phyloP scores from a whole-genome alignment of 768 basidiomycete species.

The Russula brevipes region DNA sequence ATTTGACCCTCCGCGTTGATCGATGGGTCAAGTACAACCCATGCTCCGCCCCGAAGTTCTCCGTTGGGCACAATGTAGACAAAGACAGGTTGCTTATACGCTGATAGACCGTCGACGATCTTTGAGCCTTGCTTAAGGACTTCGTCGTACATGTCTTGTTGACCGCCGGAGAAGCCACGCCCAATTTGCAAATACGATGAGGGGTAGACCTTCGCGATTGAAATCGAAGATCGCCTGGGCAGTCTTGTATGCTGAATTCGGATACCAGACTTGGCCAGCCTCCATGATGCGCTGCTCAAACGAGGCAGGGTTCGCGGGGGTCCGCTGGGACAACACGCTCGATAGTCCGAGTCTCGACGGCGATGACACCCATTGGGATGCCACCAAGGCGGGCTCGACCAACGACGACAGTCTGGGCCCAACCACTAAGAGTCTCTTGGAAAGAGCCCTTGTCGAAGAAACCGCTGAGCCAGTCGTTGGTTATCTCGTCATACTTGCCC shows the following conservation, averaged over 20 bases:
- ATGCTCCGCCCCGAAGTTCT: constrained; percentile 97
- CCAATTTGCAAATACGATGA: constrained; percentile 99
- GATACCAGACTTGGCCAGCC: constrained; percentile 99
- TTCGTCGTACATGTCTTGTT: constrained; percentile 99
- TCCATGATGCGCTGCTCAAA: constrained; percentile 99
- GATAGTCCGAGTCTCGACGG: constrained; percentile 95
- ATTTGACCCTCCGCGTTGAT: constrained; percentile 90
- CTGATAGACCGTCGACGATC: constrained; percentile 96
- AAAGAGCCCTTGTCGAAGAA: constrained; percentile 98
- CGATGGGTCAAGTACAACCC: constrained; percentile 97
- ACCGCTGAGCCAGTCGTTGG: constrained; percentile 72
- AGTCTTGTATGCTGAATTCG: constrained; percentile 98
- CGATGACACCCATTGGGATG: constrained; percentile 96
- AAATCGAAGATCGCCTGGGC: constrained; percentile 99
- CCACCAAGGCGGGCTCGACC: constrained; percentile 95
- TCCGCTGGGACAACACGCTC: constrained; percentile 97
- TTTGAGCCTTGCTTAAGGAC: constrained; percentile 95
- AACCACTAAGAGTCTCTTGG: constrained; percentile 97
- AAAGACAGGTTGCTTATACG: constrained; percentile 96
- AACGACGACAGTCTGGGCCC: constrained; percentile 98
- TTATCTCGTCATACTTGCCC: constrained; percentile 83
- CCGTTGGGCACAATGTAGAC: constrained; percentile 99
- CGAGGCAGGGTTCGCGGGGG: constrained; percentile 92
- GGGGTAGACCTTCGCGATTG: constrained; percentile 91
- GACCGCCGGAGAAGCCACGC: constrained; percentile 99